Base-by-base conservation (phyloP, 768 basidiomycete species). In the Termitomyces sp. region DNA sequence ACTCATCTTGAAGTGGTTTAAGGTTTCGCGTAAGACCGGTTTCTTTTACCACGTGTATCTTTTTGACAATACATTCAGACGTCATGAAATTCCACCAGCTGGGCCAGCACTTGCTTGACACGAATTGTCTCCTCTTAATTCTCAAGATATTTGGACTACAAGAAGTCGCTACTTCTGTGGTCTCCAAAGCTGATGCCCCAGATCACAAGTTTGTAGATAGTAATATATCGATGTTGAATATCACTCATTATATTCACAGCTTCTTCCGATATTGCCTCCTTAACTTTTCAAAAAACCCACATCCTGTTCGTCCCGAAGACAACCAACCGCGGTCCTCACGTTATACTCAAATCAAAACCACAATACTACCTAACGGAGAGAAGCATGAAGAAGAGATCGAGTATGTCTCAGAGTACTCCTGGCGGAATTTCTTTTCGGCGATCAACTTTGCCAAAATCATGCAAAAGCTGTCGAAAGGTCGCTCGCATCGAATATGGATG, bases 71-170 rank as follows among this genome's bases (percentile, higher is more conserved):
- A 28, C 50, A 38, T 40, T 12, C 54, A 98, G 96, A 98, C 72
- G 85, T 89, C 19, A 95, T 99, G 90, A 98, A 99, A 68, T 98
- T 97, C 67, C 95, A 99, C 70, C 94, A 98, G 69, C 79, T 99
- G 23, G 94, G 94, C n/a, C 94, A 96, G 69, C 83, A 93, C 35
- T 75, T 99, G 8, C 83, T 99, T 44, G 96, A 98, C 64, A 95
- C 94, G 23, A 98, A 98, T 65, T 96, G 94, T 67, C 72, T 98
- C 12, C 75, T 98, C 31, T 78, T 98, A 31, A 91, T 98, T 50
- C 74, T 99, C 63, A 98, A 98, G 76, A 97, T 98, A 88, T 98
- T 98, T 69, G 93, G 95, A n/a, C 70, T 98, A 60, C 91, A 94
- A 68, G 97, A 99, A 67, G 88, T 97, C 3, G 80, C 89, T 0